Evolutionary conservation across 2,329 filamentous ascomycete species (phyloP).

Genomic region (Cephalotrichum gorgonifer): DNA sequence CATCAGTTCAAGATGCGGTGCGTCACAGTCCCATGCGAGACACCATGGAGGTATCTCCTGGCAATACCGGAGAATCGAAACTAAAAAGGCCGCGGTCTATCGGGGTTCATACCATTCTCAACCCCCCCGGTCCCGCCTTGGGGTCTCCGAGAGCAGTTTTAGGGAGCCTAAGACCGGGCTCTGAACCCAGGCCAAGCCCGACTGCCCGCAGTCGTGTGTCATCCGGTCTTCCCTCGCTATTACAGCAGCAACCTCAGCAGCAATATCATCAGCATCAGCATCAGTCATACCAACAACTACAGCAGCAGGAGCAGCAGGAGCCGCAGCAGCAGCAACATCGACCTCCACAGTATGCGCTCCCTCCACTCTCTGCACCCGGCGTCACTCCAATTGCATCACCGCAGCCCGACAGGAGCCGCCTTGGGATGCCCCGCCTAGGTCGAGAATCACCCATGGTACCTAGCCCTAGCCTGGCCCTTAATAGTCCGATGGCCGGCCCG

Average conservation of each 20-base stretch:
- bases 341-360: background rate
- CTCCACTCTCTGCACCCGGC: background rate
- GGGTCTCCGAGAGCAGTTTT: background rate
- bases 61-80: background rate
- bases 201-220: background rate
- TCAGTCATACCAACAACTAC: no score
- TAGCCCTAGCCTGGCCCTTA: background rate
- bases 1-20: background rate
- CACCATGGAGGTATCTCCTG: background rate
- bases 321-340: no score
- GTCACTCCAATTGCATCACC: background rate
- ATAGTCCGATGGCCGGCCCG: background rate
- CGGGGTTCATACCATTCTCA: background rate
- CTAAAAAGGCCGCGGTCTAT: background rate
- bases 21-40: background rate
- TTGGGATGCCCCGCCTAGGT: background rate
- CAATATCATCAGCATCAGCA: background rate
- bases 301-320: no score
- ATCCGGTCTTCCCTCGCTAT: background rate
- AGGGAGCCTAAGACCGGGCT: background rate
- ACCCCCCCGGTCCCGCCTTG: background rate
- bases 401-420: background rate
- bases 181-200: background rate
- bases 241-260: background rate
- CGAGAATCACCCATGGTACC: background rate